A percentile compares a stretch with the other conserved stretches of the same genome.
Evolutionary conservation across 169 alveolate genomes (phyloP).

Genomic region (Cryptosporidium parvum): DNA sequence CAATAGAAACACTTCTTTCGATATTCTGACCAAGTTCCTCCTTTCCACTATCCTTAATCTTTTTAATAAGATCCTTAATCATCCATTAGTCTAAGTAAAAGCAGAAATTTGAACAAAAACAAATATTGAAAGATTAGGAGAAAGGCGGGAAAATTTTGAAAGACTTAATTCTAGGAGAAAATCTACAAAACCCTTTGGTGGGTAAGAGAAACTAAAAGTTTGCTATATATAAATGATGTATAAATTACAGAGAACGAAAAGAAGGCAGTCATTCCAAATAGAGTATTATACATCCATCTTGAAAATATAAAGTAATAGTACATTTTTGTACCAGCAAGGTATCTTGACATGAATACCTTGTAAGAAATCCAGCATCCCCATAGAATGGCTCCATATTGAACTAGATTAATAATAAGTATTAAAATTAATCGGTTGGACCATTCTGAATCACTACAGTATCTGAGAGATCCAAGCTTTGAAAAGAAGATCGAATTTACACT

Average conservation of each 20-base stretch:
- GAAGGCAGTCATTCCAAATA: slow-evolving; percentile 67
- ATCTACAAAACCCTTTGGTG: slow-evolving; percentile 58
- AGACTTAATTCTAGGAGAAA: not conserved
- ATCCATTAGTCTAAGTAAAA: not conserved
- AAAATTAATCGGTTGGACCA: slow-evolving; percentile 57
- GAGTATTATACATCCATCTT: slow-evolving; percentile 72
- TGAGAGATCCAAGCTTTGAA: slow-evolving; percentile 65
- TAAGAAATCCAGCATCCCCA: slow-evolving; percentile 76
- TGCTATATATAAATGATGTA: slow-evolving; percentile 55
- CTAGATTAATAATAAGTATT: slow-evolving; percentile 43
- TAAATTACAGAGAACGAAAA: slow-evolving; percentile 66
- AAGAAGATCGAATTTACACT: slow-evolving; percentile 51
- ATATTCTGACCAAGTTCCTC: slow-evolving; percentile 4
- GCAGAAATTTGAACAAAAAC: no score
- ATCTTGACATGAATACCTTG: slow-evolving; percentile 74
- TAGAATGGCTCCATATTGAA: slow-evolving; percentile 68
- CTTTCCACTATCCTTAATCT: not conserved
- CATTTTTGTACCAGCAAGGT: slow-evolving; percentile 59
- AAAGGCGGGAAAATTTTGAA: not conserved
- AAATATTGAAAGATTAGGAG: not conserved
- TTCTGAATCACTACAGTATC: slow-evolving; percentile 60
- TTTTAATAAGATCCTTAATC: slow-evolving; percentile 34
- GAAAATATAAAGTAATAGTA: slow-evolving; percentile 67
- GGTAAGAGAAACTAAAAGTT: slow-evolving; percentile 43
- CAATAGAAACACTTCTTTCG: not conserved